Percentiles rank a stretch among this genome's conserved stretches.
phyloP scores from a whole-genome alignment of 352 stramenopile genomes.

The Pythium periplocum region DNA sequence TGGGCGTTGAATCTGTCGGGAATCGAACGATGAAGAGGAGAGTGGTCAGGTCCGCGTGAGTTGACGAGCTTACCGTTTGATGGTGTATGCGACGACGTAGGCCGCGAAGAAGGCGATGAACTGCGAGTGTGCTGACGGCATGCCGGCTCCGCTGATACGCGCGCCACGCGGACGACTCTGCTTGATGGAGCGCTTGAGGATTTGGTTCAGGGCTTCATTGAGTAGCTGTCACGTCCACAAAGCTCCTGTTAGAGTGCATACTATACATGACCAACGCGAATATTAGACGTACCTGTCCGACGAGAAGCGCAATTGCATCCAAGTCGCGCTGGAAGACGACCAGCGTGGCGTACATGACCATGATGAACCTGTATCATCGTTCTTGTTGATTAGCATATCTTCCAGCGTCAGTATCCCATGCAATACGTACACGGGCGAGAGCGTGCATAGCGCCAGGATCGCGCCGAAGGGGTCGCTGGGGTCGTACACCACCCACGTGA shows the following conservation, averaged over 20 bases:
- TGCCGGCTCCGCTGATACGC: conserved; percentile 56
- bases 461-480: conserved; percentile 55
- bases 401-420: neutral
- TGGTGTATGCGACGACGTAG: conserved; percentile 69
- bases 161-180: conserved; percentile 63
- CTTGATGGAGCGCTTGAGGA: conserved; percentile 72
- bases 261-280: no score
- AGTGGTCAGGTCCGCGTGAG: no score
- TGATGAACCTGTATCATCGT: conserved; percentile 52
- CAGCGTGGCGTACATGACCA: conserved; percentile 79
- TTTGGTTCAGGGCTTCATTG: conserved; percentile 74
- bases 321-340: conserved; percentile 76
- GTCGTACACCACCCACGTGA: conserved; percentile 84
- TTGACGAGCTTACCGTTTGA: conserved; percentile 30
- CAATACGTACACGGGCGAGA: conserved; percentile 63
- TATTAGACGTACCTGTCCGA: conserved; percentile 44
- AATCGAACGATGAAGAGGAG: neutral
- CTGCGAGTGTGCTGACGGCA: conserved; percentile 79
- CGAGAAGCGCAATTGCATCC: conserved; percentile 61
- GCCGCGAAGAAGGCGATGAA: conserved; percentile 78
- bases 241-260: no score
- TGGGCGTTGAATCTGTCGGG: conserved; percentile 27
- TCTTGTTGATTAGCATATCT: conserved; percentile 2
- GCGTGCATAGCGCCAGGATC: conserved; percentile 65
- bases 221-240: conserved; percentile 27